Base-by-base conservation (phyloP, 805 yeast species). In the Scheffersomyces ergatensis region DNA sequence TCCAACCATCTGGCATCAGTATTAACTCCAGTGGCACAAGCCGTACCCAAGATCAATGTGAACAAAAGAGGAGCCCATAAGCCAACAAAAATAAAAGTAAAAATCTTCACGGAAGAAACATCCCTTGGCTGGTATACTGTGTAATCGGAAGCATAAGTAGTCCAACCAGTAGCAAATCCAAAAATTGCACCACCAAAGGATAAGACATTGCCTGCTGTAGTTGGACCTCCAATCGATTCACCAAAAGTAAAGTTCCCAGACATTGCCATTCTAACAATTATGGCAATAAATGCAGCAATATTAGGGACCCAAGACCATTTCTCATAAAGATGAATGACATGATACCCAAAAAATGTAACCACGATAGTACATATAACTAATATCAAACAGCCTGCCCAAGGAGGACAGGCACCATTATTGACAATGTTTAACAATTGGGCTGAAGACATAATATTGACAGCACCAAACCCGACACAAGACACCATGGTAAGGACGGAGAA, bases 391-490 rank as follows among this genome's bases (percentile, higher is more conserved):
- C 93, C 97, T 26, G 89, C 97, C 93, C 95, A 86, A 29, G 92
- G 85, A 31, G 97, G 97, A 50, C 84, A 68, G 18, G 68, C 67
- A 27, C 70, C 72, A 46, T 71, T 68, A 70, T 88, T 88, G 45
- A 90, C 83, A 57, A 85, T 79, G 64, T 83, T 80, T 44, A 89
- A 70, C 47, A 89, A 67, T 62, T 88, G 93, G 17, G 96, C 96
- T 26, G 93, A 81, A 23, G 89, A 85, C 78, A 89, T 85, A 46
- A 86, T 87, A 65, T 90, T 90, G 34, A 89, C 92, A 8, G 96
- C 88, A 64, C 93, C 86, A 97, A 97, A 90, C 53, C 97, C 97
- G 40, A 89, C 80, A 76, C 96, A 87, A 19, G 96, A 90, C 47
- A 90, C 63, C 55, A 82, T 77, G 58, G 89, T 89, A 59, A 90